These are phyloP conservation scores for Ophiocordyceps unilateralis DNA, from an alignment of 2,329 filamentous ascomycete genomes.

Conservation along the genomic window DNA sequence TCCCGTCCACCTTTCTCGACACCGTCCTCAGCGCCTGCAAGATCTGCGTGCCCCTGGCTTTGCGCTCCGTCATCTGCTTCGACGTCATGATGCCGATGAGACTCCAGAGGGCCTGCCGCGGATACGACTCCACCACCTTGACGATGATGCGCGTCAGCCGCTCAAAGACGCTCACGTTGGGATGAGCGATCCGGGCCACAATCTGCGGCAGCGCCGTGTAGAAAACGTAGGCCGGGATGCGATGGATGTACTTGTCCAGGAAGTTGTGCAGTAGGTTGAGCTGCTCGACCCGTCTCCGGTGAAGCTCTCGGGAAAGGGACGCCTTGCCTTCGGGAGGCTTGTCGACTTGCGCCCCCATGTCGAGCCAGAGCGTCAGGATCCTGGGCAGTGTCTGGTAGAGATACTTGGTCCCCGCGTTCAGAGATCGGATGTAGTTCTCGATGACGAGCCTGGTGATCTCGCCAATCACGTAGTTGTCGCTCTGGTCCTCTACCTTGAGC, in stretches of 20 bases:
- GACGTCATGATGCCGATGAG: conserved; percentile 76
- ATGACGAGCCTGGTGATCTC: conserved; percentile 79
- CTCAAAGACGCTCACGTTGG: conserved; percentile 60
- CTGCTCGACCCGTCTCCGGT: conserved; percentile 41
- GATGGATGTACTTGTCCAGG: conserved; percentile 60
- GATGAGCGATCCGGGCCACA: conserved; percentile 87
- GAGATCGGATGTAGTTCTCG: conserved; percentile 78
- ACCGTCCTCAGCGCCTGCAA: conserved; percentile 29
- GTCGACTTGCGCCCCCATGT: conserved; percentile 64
- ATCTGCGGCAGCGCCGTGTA: conserved; percentile 80
- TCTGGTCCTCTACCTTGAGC: conserved; percentile 60
- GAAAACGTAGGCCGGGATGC: conserved; percentile 60
- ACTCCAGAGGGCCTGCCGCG: conserved; percentile 83
- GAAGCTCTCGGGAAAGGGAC: conserved; percentile 33
- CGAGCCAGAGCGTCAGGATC: conserved; percentile 83
- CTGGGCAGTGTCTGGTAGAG: conserved; percentile 88
- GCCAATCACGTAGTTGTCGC: conserved; percentile 58
- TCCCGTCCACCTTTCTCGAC: conserved; percentile 32
- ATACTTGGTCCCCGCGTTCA: conserved; percentile 84
- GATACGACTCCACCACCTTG: conserved; percentile 74
- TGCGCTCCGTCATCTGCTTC: conserved; percentile 50
- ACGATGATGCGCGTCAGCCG: conserved; percentile 64
- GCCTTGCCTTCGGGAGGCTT: conserved; percentile 39
- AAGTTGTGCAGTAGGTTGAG: conserved; percentile 56
- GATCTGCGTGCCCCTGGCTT: conserved; percentile 32